Conservation (phyloP, 1,284 basidiomycete genomes). For the Microbotryomycetes sp. region DNA sequence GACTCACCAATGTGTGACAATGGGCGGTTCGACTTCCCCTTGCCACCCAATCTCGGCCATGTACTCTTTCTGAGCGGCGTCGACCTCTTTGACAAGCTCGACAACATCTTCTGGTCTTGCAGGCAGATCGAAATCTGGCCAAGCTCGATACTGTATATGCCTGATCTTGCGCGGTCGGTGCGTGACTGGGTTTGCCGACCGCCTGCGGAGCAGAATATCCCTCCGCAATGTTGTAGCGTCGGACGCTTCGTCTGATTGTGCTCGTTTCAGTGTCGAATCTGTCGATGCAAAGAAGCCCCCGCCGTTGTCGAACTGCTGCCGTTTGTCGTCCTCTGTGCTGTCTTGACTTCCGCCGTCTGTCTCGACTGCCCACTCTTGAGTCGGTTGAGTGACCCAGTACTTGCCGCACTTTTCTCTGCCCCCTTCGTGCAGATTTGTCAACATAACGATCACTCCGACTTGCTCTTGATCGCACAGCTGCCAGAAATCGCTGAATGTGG, state of each 20-base stretch:
- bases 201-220: constrained; percentile 28
- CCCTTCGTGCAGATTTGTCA: constrained; percentile 86
- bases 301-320: neutral
- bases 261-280: constrained; percentile 1
- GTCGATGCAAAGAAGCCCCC: constrained; percentile 38
- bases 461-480: constrained; percentile 56
- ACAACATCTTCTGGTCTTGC: constrained; percentile 68
- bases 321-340: constrained; percentile 31
- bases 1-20: constrained; percentile 44
- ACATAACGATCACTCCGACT: constrained; percentile 56
- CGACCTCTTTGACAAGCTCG: constrained; percentile 58
- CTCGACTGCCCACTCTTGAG: constrained; percentile 48
- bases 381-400: constrained; percentile 73
- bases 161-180: constrained; percentile 47
- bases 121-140: constrained; percentile 92
- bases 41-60: constrained; percentile 43
- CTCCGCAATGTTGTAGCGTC: constrained; percentile 28
- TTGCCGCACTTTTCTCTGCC: constrained; percentile 82
- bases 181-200: constrained; percentile 10
- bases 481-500: constrained; percentile 92
- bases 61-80: constrained; percentile 53
- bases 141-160: constrained; percentile 82
- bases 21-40: constrained; percentile 39
- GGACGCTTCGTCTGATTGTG: neutral
- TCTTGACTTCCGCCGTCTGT: constrained; percentile 34